These are phyloP conservation scores for cucumber (Cucumis sativus) DNA, from an alignment of 306 rosid species.

Conservation along the genomic window DNA sequence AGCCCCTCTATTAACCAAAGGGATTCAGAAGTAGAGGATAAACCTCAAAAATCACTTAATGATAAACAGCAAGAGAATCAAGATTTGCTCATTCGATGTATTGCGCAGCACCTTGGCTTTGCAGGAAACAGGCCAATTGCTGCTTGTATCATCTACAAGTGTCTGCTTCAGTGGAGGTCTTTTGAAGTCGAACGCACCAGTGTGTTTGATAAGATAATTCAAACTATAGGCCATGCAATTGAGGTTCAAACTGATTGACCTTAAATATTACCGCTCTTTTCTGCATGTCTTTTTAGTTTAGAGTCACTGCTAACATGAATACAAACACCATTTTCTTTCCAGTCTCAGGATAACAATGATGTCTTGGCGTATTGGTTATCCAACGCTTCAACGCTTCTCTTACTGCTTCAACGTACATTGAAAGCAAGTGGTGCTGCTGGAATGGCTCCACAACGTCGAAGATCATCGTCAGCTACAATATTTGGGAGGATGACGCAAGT, in stretches of 20 bases:
- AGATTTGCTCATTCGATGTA: slow-evolving; percentile 72
- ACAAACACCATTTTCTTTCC: slow-evolving; percentile 6
- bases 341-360: slow-evolving; percentile 88
- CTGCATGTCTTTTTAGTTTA: neutral
- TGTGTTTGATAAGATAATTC: slow-evolving; percentile 89
- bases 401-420: slow-evolving; percentile 94
- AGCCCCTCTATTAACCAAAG: slow-evolving; percentile 60
- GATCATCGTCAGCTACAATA: slow-evolving; percentile 77
- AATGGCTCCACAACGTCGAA: slow-evolving; percentile 96
- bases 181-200: slow-evolving; percentile 98
- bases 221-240: slow-evolving; percentile 93
- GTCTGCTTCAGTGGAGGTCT: slow-evolving; percentile 98
- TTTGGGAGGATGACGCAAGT: slow-evolving; percentile 99
- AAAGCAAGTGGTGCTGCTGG: slow-evolving; percentile 99
- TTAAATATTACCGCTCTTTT: neutral
- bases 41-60: slow-evolving; percentile 92
- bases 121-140: slow-evolving; percentile 84
- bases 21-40: slow-evolving; percentile 95
- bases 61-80: slow-evolving; percentile 99
- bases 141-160: slow-evolving; percentile 89
- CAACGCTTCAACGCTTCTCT: slow-evolving; percentile 84
- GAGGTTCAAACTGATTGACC: slow-evolving; percentile 1
- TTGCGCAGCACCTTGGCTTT: slow-evolving; percentile 95
- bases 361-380: slow-evolving; percentile 88
- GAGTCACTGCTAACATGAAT: neutral